phyloP scores from a whole-genome alignment of 2,329 filamentous ascomycete genomes.

The Aureobasidium sp. region DNA sequence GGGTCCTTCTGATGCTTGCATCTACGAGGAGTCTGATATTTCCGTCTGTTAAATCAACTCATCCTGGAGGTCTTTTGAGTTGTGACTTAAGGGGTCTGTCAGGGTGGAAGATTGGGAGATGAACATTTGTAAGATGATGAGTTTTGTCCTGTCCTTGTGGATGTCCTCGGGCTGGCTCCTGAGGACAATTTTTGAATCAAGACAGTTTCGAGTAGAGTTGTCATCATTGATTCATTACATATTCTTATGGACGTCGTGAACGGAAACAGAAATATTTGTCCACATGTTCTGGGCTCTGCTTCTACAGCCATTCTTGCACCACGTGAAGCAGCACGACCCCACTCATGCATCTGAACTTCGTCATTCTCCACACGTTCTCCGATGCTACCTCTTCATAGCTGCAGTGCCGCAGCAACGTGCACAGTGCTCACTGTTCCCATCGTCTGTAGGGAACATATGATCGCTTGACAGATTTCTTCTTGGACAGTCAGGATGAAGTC shows the following conservation, averaged over 20 bases:
- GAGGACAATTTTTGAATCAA: not conserved
- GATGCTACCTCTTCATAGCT: too few relatives aligned
- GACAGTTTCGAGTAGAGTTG: not conserved
- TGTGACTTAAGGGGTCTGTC: too few relatives aligned
- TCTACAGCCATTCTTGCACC: not conserved
- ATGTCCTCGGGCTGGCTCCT: not conserved
- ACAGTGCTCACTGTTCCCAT: too few relatives aligned
- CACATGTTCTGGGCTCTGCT: not conserved
- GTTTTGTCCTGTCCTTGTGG: not conserved
- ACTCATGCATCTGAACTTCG: too few relatives aligned
- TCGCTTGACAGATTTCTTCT: too few relatives aligned
- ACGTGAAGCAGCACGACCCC: too few relatives aligned
- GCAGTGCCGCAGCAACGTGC: too few relatives aligned
- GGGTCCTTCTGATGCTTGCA: slow-evolving; percentile 27
- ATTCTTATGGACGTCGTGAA: not conserved
- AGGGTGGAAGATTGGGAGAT: not conserved
- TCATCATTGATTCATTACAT: not conserved
- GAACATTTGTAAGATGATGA: too few relatives aligned
- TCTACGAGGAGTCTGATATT: slow-evolving; percentile 23
- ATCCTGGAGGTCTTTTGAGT: too few relatives aligned
- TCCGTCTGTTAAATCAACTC: slow-evolving; percentile 9
- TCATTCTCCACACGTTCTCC: too few relatives aligned
- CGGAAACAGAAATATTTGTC: not conserved
- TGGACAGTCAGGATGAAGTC: too few relatives aligned
- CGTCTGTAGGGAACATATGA: too few relatives aligned